A percentile compares a stretch with the other conserved stretches of the same genome.
These are phyloP conservation scores for Pythium monospermum DNA, from an alignment of 352 stramenopile species.

Conservation along the genomic window DNA sequence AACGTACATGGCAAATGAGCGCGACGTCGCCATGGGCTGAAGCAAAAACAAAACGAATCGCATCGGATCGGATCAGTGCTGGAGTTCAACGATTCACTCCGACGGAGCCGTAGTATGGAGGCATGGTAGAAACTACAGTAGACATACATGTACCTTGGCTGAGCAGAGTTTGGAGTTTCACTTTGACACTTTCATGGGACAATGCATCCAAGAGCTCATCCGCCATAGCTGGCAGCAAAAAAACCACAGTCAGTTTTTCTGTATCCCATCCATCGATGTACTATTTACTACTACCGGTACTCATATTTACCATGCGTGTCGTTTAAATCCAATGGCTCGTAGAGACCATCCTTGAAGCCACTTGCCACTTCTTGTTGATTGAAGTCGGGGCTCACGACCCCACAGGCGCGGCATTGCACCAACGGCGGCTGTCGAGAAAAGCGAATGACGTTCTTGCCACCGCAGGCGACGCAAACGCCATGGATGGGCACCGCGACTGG, in stretches of 20 bases:
- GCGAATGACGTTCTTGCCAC: constrained; percentile 30
- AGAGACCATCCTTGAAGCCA: constrained; percentile 11
- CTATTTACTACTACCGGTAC: no score
- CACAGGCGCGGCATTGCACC: constrained; percentile 46
- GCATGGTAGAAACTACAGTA: no score
- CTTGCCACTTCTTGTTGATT: constrained; percentile 23
- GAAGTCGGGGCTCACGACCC: constrained; percentile 45
- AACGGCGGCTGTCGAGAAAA: constrained; percentile 1
- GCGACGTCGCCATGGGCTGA: constrained; percentile 41
- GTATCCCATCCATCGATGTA: no score
- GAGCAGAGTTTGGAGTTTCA: constrained; percentile 36
- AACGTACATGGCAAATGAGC: constrained; percentile 34
- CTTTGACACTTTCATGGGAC: constrained; percentile 28
- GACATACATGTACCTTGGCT: constrained; percentile 27
- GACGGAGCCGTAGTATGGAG: no score
- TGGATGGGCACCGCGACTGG: constrained; percentile 14
- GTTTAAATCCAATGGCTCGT: constrained; percentile 26
- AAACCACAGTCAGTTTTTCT: no score
- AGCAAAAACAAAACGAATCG: no score
- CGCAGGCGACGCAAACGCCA: constrained; percentile 54
- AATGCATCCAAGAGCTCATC: constrained; percentile 47
- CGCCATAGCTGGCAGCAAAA: constrained; percentile 31
- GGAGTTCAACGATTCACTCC: no score
- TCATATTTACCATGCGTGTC: constrained; percentile 15
- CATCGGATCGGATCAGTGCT: no score